These are phyloP conservation scores for Hypoxylon perforatum DNA, from an alignment of 495 filamentous ascomycete genomes.

Conservation along the genomic window DNA sequence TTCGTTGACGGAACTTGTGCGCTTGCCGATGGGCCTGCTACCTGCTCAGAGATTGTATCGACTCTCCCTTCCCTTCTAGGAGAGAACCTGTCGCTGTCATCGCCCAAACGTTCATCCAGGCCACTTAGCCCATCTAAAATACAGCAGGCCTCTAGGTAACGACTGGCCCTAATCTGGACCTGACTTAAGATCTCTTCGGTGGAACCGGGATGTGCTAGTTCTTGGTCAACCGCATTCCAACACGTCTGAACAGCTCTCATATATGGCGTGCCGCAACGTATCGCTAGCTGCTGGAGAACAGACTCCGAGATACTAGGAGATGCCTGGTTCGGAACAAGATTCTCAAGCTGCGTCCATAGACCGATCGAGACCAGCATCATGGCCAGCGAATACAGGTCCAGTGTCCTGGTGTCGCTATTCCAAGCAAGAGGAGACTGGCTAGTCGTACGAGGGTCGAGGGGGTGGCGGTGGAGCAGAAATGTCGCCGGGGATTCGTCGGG, in stretches of 20 bases:
- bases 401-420: conserved; percentile 64
- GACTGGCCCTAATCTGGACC: conserved; percentile 54
- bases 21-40: conserved; percentile 30
- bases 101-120: conserved; percentile 57
- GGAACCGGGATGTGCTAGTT: conserved; percentile 55
- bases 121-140: conserved; percentile 61
- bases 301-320: conserved; percentile 53
- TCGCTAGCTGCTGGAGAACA: conserved; percentile 69
- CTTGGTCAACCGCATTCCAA: conserved; percentile 79
- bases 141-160: conserved; percentile 62
- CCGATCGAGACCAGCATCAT: conserved; percentile 88
- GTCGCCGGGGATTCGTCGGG: conserved; percentile 53
- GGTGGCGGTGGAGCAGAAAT: conserved; percentile 76
- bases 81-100: conserved; percentile 45
- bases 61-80: conserved; percentile 9
- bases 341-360: conserved; percentile 82
- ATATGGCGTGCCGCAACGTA: conserved; percentile 80
- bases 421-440: conserved; percentile 60
- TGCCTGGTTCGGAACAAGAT: conserved; percentile 59
- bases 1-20: conserved; percentile 5
- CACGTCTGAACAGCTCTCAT: conserved; percentile 84
- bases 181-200: conserved; percentile 55
- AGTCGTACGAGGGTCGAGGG: conserved; percentile 72
- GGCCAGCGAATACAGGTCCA: conserved; percentile 87
- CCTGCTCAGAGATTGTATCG: conserved; percentile 4